Evolutionary conservation across 1,139 yeast species (phyloP).

Genomic region (Magnusiomyces sp.): DNA sequence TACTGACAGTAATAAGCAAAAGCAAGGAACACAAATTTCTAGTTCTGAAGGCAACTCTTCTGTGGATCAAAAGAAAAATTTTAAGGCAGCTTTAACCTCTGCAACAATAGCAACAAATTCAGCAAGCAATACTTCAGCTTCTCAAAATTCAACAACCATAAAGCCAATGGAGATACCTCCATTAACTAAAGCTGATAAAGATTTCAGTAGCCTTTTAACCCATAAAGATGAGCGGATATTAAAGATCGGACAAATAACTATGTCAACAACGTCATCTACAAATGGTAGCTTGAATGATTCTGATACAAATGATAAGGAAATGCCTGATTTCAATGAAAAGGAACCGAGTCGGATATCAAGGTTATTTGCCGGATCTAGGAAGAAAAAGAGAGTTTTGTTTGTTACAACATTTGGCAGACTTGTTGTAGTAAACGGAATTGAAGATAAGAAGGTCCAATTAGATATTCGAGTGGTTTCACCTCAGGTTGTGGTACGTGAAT

Average conservation of each 20-base stretch:
- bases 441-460: constrained; percentile 6
- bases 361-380: constrained; percentile 25
- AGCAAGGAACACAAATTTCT: too few species aligned
- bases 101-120: neutral
- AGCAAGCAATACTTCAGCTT: neutral
- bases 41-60: too few species aligned
- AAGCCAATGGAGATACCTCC: constrained; percentile 4
- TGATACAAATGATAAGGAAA: neutral
- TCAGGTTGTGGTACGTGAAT: constrained; percentile 29
- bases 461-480: constrained; percentile 31
- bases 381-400: constrained; percentile 28
- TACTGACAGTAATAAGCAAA: too few species aligned
- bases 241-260: neutral
- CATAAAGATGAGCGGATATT: neutral
- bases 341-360: constrained; percentile 26
- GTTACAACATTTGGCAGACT: constrained; percentile 32
- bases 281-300: constrained; percentile 15
- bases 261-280: constrained; percentile 33
- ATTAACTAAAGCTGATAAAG: neutral
- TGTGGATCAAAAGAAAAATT: too few species aligned
- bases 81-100: neutral
- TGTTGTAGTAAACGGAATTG: constrained; percentile 14
- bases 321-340: constrained; percentile 13
- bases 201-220: neutral
- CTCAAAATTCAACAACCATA: neutral